phyloP scores from a whole-genome alignment of 2,329 filamentous ascomycete genomes.

The Penicillium glabrum region DNA sequence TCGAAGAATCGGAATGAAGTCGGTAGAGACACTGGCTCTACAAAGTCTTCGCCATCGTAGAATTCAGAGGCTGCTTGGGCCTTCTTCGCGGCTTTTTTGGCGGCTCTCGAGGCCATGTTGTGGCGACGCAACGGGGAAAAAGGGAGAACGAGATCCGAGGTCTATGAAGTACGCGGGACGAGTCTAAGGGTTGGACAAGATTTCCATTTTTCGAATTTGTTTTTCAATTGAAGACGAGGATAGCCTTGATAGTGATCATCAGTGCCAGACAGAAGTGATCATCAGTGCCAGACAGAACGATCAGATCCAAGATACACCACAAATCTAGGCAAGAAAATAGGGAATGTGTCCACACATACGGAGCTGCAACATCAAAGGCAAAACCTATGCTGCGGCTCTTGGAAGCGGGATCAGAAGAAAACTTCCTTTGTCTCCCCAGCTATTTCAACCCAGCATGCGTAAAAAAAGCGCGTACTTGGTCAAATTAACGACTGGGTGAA shows the following conservation, averaged over 20 bases:
- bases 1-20: slow-evolving; percentile 53
- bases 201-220: slow-evolving; percentile 26
- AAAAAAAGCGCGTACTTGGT: slow-evolving; percentile 50
- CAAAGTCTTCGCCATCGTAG: slow-evolving; percentile 17
- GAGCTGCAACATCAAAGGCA: slow-evolving; percentile 48
- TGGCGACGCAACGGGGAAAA: slow-evolving; percentile 3
- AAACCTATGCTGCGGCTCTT: slow-evolving; percentile 51
- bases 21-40: slow-evolving; percentile 18
- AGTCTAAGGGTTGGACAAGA: slow-evolving; percentile 11
- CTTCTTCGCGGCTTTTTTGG: slow-evolving; percentile 13
- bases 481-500: slow-evolving; percentile 61
- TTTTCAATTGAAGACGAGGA: slow-evolving; percentile 11
- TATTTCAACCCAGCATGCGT: slow-evolving; percentile 61
- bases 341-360: slow-evolving; percentile 48
- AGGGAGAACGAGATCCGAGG: neutral
- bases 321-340: slow-evolving; percentile 8
- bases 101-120: slow-evolving; percentile 15
- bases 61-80: slow-evolving; percentile 8
- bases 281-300: slow-evolving; percentile 1
- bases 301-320: neutral
- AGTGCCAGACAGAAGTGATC: neutral
- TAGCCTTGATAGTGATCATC: neutral
- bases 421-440: slow-evolving; percentile 49
- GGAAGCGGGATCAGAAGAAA: slow-evolving; percentile 43
- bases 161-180: slow-evolving; percentile 22